Percentiles rank a stretch among this genome's conserved stretches.
These are phyloP conservation scores for Phytophthora nicotianae DNA, from an alignment of 352 stramenopile genomes.

Conservation along the genomic window DNA sequence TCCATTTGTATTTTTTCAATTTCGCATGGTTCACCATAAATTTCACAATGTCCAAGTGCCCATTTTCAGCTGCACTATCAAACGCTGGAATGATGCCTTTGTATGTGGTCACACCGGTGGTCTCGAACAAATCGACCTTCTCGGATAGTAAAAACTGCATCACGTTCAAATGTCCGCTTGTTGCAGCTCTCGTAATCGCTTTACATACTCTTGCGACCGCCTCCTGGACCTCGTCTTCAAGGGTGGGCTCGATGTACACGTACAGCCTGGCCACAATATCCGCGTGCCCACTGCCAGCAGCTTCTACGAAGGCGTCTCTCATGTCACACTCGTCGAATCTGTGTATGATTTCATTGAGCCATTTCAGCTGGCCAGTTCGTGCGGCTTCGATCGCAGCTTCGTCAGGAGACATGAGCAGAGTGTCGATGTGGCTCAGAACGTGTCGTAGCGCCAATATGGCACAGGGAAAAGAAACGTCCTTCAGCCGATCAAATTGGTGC, in stretches of 20 bases:
- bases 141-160: neutral
- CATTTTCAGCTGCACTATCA: neutral
- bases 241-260: neutral
- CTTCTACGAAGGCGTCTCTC: neutral
- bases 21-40: neutral
- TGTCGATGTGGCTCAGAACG: conserved; percentile 2
- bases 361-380: neutral
- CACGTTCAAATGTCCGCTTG: neutral
- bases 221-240: neutral
- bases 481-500: neutral
- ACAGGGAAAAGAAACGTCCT: neutral
- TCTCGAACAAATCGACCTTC: conserved; percentile 3
- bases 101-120: neutral
- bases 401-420: conserved; percentile 4
- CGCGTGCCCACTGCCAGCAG: neutral
- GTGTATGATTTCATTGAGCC: neutral
- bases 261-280: neutral
- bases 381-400: neutral
- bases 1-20: neutral
- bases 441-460: neutral
- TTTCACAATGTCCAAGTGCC: neutral
- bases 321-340: neutral
- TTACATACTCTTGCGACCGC: neutral
- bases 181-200: neutral
- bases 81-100: neutral